Percentiles rank a stretch among this genome's conserved stretches.
These are phyloP conservation scores for Eudorina sp. DNA, from an alignment of 139 green algal genomes.

Conservation along the genomic window DNA sequence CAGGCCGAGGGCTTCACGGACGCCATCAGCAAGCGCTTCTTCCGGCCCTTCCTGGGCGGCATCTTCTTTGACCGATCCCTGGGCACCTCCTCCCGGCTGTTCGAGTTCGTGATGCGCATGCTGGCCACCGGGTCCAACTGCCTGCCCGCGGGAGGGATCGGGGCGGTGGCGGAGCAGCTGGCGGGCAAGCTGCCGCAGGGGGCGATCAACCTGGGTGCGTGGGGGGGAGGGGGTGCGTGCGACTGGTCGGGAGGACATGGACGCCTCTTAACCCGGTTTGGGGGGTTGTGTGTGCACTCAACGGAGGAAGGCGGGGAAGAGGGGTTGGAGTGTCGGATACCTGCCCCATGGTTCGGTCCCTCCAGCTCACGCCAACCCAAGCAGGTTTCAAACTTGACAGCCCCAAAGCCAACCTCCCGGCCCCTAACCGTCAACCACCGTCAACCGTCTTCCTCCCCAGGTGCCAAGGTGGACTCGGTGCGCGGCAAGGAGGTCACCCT, in stretches of 20 bases:
- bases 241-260: neutral
- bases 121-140: constrained; percentile 93
- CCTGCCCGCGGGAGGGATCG: constrained; percentile 93
- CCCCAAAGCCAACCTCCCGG: too few relatives aligned
- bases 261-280: too few relatives aligned
- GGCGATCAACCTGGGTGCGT: constrained; percentile 50
- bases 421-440: too few relatives aligned
- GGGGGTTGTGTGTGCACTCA: too few relatives aligned
- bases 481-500: constrained; percentile 58
- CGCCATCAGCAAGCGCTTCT: constrained; percentile 92
- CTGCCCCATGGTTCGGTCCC: too few relatives aligned
- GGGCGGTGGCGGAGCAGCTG: constrained; percentile 89
- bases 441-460: constrained; percentile 26
- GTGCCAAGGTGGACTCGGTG: constrained; percentile 47
- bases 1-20: constrained; percentile 88
- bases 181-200: constrained; percentile 56
- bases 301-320: too few relatives aligned
- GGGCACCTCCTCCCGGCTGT: constrained; percentile 84
- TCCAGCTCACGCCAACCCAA: too few relatives aligned
- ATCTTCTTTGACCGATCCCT: constrained; percentile 98
- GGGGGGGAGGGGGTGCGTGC: neutral
- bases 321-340: too few relatives aligned
- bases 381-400: too few relatives aligned
- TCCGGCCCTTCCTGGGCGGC: constrained; percentile 96
- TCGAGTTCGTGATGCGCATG: constrained; percentile 97